Conservation (phyloP, 352 stramenopile species). For the Phytophthora podocarpi region DNA sequence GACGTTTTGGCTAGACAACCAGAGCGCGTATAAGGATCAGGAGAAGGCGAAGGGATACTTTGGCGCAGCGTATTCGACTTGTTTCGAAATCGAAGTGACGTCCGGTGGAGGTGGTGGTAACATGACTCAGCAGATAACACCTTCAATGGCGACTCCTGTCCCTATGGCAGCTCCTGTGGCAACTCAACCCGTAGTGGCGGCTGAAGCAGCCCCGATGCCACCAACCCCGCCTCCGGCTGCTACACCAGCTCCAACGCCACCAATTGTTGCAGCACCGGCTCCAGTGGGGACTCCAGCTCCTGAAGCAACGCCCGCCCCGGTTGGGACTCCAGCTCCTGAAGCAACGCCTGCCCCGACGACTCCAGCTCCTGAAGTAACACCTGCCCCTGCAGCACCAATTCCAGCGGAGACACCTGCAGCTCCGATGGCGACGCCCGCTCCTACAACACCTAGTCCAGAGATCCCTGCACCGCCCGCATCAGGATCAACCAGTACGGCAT, state of each 20-base stretch:
- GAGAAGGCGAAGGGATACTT: too few species aligned
- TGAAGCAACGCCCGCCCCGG: background rate
- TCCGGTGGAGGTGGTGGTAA: background rate
- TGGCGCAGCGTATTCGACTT: too few species aligned
- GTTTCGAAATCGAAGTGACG: conserved; percentile 61
- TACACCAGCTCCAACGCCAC: background rate
- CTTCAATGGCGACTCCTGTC: too few species aligned
- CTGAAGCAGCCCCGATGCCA: background rate
- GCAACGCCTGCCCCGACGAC: background rate
- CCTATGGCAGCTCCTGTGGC: conserved; percentile 1
- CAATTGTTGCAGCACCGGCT: conserved; percentile 1
- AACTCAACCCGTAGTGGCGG: background rate
- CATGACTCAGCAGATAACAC: background rate
- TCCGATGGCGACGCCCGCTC: conserved; percentile 1
- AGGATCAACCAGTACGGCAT: background rate
- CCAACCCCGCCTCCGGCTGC: background rate
- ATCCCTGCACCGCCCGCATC: background rate
- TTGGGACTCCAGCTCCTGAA: background rate
- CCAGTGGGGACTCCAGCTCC: background rate
- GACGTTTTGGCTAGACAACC: too few species aligned
- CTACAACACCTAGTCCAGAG: background rate
- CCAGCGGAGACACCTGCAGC: background rate
- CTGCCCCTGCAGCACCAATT: background rate
- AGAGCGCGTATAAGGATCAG: too few species aligned
- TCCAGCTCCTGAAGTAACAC: background rate